A percentile compares a stretch with the other conserved stretches of the same genome.
phyloP scores from a whole-genome alignment of 2,329 filamentous ascomycete genomes.

The Penicillium occitanis region DNA sequence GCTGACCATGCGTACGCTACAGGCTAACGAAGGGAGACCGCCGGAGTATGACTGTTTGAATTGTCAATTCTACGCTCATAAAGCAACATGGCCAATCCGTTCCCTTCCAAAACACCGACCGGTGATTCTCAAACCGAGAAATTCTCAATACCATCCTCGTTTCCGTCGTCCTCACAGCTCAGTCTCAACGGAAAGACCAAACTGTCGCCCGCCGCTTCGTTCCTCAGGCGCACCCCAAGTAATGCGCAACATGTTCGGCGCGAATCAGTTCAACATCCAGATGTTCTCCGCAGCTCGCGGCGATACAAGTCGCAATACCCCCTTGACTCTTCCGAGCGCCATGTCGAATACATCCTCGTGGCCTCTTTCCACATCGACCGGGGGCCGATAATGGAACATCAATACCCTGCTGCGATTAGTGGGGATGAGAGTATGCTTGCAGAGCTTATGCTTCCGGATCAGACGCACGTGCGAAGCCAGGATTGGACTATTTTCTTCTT shows the following conservation, averaged over 20 bases:
- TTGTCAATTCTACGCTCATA: neutral
- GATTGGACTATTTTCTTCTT: slow-evolving; percentile 99
- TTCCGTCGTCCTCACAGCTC: slow-evolving; percentile 30
- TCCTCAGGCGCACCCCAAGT: slow-evolving; percentile 52
- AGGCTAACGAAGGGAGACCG: neutral
- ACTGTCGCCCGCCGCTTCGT: slow-evolving; percentile 62
- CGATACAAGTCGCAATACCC: slow-evolving; percentile 74
- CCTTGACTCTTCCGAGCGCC: slow-evolving; percentile 72
- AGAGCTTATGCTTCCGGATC: slow-evolving; percentile 96
- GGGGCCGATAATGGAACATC: slow-evolving; percentile 96
- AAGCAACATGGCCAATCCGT: slow-evolving; percentile 16
- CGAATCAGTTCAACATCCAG: slow-evolving; percentile 40
- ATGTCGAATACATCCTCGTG: slow-evolving; percentile 98
- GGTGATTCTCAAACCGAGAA: slow-evolving; percentile 19
- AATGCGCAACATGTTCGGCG: slow-evolving; percentile 41
- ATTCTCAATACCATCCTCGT: slow-evolving; percentile 13
- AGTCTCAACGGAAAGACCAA: slow-evolving; percentile 54
- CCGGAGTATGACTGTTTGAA: neutral
- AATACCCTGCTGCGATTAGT: slow-evolving; percentile 91
- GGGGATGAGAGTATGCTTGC: slow-evolving; percentile 98
- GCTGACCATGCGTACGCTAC: slow-evolving; percentile 9
- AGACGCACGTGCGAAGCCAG: slow-evolving; percentile 89
- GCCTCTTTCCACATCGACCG: slow-evolving; percentile 96
- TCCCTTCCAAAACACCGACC: slow-evolving; percentile 14
- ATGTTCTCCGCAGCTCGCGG: slow-evolving; percentile 47